Base-by-base conservation (phyloP, 2,329 filamentous ascomycete species). In the Nectriaceae sp. region DNA sequence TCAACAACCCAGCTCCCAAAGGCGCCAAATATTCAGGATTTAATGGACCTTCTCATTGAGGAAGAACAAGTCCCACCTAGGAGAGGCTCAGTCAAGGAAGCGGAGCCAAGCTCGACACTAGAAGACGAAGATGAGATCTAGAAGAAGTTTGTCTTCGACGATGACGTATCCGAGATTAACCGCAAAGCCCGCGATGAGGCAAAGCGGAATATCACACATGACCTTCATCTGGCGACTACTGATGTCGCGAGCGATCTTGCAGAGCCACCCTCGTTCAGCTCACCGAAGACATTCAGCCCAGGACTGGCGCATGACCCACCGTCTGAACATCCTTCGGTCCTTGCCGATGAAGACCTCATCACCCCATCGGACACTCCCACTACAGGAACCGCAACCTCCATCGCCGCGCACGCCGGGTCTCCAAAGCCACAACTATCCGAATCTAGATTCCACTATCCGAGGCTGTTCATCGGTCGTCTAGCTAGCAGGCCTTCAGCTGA, bases 401-500 rank as follows among this genome's bases (percentile, higher is more conserved):
- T 49, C 26, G 36, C 46, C 40, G 53, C 53, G 16, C 49, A 49
- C 29, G 36, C 38, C n/a, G 44, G 47, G 11, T 56, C 57, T 39
- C 57, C 59, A 39, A 52, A 40, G 42, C 40, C 49, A 33, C 42
- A 54, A 16, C 52, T 50, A 31, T 36, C 33, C 5, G 16, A 19
- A 8, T 62, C 59, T 47, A 59, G 43, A 45, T 65, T 69, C 49
- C 61, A 62, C 50, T 59, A 65, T 39, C 63, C 65, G n/a, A 50
- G 42, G n/a, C 54, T 54, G n/a, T 71, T 70, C 45, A 47, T 65
- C 39, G 68, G 67, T 38, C 60, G 63, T 35, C 46, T 70, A 36
- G 56, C 59, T 5, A 47, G 52, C 29, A 47, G 24, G 43, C 35
- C 49, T 21, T 36, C 26, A 21, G 24, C 29, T 21, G 44, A 24